Conservation (phyloP, 2,329 filamentous ascomycete species). For the Zasmidium citrigriseum region DNA sequence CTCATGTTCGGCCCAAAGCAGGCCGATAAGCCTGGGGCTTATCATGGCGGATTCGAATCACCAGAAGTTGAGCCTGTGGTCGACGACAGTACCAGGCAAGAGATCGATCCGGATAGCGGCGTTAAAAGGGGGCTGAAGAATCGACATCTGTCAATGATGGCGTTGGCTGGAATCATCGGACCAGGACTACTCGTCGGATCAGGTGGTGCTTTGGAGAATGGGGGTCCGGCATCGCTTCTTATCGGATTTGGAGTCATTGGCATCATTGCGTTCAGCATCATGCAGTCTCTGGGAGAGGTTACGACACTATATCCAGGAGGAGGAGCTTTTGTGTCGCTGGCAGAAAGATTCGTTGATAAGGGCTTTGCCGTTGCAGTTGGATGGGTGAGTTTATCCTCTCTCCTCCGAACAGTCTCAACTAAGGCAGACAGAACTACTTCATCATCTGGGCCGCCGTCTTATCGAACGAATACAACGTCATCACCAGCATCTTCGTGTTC, state of each 20-base stretch:
- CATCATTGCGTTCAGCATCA: slow-evolving; percentile 66
- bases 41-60: neutral
- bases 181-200: slow-evolving; percentile 72
- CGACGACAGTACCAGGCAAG: neutral
- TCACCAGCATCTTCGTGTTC: slow-evolving; percentile 65
- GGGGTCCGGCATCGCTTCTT: slow-evolving; percentile 70
- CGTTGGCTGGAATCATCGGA: slow-evolving; percentile 58
- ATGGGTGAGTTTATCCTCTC: slow-evolving; percentile 44
- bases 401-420: neutral
- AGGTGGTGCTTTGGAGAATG: slow-evolving; percentile 67
- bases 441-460: slow-evolving; percentile 68
- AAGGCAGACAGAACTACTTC: slow-evolving; percentile 57
- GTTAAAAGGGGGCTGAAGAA: slow-evolving; percentile 71
- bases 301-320: slow-evolving; percentile 72
- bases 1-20: slow-evolving; percentile 1
- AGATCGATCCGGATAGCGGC: slow-evolving; percentile 60
- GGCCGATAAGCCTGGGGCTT: neutral
- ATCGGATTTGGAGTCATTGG: slow-evolving; percentile 75
- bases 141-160: slow-evolving; percentile 63
- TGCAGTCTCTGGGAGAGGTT: slow-evolving; percentile 74
- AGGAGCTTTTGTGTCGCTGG: slow-evolving; percentile 70
- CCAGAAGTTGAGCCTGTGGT: slow-evolving; percentile 3
- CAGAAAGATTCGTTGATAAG: slow-evolving; percentile 70
- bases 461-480: slow-evolving; percentile 71
- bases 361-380: slow-evolving; percentile 69